Evolutionary conservation across 1,139 yeast genomes (phyloP).

Genomic region (Suhomyces choctaworum): DNA sequence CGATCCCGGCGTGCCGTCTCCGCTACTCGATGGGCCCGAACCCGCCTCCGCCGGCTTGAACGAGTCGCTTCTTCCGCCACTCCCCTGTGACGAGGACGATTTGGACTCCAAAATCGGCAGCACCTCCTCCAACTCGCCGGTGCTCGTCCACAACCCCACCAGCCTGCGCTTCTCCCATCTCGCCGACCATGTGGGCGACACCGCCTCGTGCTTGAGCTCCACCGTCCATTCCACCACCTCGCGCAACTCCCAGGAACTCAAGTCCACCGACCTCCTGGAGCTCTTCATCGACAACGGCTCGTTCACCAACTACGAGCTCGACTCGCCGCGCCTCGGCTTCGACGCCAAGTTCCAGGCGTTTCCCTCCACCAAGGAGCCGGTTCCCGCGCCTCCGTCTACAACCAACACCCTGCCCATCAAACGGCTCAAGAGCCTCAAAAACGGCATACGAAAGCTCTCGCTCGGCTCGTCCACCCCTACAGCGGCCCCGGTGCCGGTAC

Average conservation of each 20-base stretch:
- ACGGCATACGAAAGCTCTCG: slow-evolving; percentile 37
- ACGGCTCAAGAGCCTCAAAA: slow-evolving; percentile 39
- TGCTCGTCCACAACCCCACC: slow-evolving; percentile 12
- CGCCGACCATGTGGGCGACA: slow-evolving; percentile 7
- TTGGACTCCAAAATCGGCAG: slow-evolving; percentile 5
- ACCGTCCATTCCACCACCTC: slow-evolving; percentile 9
- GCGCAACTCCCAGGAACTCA: slow-evolving; percentile 9
- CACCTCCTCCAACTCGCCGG: slow-evolving; percentile 25
- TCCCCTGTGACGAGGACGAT: slow-evolving; percentile 30
- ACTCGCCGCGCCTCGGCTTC: slow-evolving; percentile 21
- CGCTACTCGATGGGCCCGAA: too few relatives aligned
- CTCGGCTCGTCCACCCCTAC: slow-evolving; percentile 16
- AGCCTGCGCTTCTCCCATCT: slow-evolving; percentile 19
- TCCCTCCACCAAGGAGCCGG: slow-evolving; percentile 9
- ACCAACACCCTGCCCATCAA: slow-evolving; percentile 30
- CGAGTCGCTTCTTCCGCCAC: slow-evolving; percentile 32
- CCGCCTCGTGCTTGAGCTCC: slow-evolving; percentile 3
- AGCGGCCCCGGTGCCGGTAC: slow-evolving; percentile 8
- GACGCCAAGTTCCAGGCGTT: slow-evolving; percentile 17
- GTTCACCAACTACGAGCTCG: slow-evolving; percentile 19
- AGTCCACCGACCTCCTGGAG: slow-evolving; percentile 15
- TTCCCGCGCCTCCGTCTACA: slow-evolving; percentile 1
- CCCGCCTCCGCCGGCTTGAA: not conserved
- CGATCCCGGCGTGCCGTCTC: too few relatives aligned
- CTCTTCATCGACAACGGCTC: slow-evolving; percentile 14